A percentile compares a stretch with the other conserved stretches of the same genome.
Evolutionary conservation across 2,329 filamentous ascomycete genomes (phyloP).

Genomic region (Cordyceps farinosa): DNA sequence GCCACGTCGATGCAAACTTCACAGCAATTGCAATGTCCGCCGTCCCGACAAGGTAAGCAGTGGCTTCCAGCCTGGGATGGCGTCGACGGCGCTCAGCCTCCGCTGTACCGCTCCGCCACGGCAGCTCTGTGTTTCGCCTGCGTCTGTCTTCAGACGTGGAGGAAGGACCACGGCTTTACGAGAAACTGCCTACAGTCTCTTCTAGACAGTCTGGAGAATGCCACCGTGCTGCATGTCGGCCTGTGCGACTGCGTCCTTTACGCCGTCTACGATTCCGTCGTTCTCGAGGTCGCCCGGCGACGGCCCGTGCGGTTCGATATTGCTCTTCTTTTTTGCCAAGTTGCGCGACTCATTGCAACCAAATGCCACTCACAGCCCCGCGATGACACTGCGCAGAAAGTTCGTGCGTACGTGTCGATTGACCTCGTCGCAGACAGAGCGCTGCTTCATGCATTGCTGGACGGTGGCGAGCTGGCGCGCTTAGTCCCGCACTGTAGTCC

Average conservation of each 20-base stretch:
- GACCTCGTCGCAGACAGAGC: neutral
- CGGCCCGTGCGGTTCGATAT: neutral
- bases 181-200: neutral
- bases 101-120: neutral
- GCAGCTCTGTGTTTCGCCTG: neutral
- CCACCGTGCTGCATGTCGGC: neutral
- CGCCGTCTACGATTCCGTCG: too few relatives aligned
- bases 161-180: neutral
- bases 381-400: neutral
- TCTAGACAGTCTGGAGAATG: neutral
- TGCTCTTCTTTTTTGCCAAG: neutral
- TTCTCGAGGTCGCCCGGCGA: neutral
- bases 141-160: neutral
- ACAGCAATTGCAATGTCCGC: neutral
- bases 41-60: neutral
- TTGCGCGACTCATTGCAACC: neutral
- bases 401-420: neutral
- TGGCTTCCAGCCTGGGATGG: constrained; percentile 3
- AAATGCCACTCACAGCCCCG: neutral
- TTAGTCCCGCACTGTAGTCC: neutral
- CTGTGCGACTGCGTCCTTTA: neutral
- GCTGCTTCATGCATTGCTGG: neutral
- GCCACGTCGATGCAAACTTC: neutral
- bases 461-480: too few relatives aligned
- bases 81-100: neutral